Base-by-base conservation (phyloP, 176 grass and related monocot genomes). In the Zoysia pacifica region DNA sequence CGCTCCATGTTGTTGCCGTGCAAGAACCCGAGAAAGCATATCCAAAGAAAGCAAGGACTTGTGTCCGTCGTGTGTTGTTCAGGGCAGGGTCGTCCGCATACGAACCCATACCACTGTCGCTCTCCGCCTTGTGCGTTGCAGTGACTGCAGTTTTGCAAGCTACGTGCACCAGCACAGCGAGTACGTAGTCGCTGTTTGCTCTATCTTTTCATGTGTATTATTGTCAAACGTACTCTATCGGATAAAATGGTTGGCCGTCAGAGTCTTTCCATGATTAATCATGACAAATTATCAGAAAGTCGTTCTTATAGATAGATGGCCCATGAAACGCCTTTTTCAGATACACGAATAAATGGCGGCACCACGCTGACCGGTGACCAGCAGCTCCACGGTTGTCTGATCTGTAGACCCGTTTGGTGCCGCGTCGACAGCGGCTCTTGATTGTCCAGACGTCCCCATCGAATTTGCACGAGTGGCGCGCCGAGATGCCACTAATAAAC, bases 391-490 rank as follows among this genome's bases (percentile, higher is more conserved):
- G 5, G 11, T 48, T 28, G 28, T 28, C 28, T 28, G 19, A 14
- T 28, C 28, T 83, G 13, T 61, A 87, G 75, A 50, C 80, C 80
- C 28, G 68, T 62, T 28, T 35, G 81, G 69, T 79, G 62, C 62
- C 28, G 43, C 48, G 65, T 80, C 77, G 43, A 80, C 58, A 81
- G 37, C 35, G 67, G 15, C 69, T 76, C 71, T 65, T 46, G 71
- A 49, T 71, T 5, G 75, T 73, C 54, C 20, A 56, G 5, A 2
- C 45, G 82, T 89, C 87, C 28, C 48, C 65, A 60, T 89, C 82
- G 8, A 47, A 45, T 66, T 76, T 58, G 82, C 87, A 89, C 87
- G 77, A 85, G 82, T 76, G 81, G 86, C 10, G 40, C 75, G 48
- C 7, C 63, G 10, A 28, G 47, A 39, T 75, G 70, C 64, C 44